Percentiles rank a stretch among this genome's conserved stretches.
Evolutionary conservation across 768 basidiomycete genomes (phyloP).

Genomic region (Fomitopsis serialis): DNA sequence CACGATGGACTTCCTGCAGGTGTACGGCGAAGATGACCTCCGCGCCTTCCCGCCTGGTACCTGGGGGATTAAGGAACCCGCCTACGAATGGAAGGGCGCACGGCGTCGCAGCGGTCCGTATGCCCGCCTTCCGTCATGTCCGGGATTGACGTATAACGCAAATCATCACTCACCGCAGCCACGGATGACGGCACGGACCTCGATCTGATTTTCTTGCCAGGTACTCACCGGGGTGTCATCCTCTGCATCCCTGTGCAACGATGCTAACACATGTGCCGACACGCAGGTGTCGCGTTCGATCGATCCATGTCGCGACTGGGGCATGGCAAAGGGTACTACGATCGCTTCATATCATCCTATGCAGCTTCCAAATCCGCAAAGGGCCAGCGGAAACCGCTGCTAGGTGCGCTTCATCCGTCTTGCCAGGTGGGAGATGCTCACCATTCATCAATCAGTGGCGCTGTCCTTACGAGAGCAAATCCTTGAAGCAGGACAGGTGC

Average conservation of each 20-base stretch:
- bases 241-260: not conserved
- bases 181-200: constrained; percentile 35
- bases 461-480: constrained; percentile 62
- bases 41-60: constrained; percentile 48
- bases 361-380: constrained; percentile 22
- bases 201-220: constrained; percentile 66
- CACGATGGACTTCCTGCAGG: constrained; percentile 61
- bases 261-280: not conserved
- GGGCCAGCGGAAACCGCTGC: constrained; percentile 42
- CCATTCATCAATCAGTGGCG: constrained; percentile 40
- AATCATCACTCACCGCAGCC: constrained; percentile 21
- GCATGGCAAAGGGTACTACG: constrained; percentile 83
- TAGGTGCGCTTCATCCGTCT: constrained; percentile 40
- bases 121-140: constrained; percentile 3
- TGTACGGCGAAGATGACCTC: constrained; percentile 57
- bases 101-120: constrained; percentile 50
- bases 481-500: constrained; percentile 44
- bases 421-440: constrained; percentile 7
- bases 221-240: constrained; percentile 27
- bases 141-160: constrained; percentile 9
- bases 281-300: constrained; percentile 71
- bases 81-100: constrained; percentile 33
- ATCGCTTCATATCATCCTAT: constrained; percentile 63
- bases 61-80: constrained; percentile 78
- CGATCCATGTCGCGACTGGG: constrained; percentile 62